These are phyloP conservation scores for Ambrosia hybrid DNA, from an alignment of 140 eudicot species.

Conservation along the genomic window DNA sequence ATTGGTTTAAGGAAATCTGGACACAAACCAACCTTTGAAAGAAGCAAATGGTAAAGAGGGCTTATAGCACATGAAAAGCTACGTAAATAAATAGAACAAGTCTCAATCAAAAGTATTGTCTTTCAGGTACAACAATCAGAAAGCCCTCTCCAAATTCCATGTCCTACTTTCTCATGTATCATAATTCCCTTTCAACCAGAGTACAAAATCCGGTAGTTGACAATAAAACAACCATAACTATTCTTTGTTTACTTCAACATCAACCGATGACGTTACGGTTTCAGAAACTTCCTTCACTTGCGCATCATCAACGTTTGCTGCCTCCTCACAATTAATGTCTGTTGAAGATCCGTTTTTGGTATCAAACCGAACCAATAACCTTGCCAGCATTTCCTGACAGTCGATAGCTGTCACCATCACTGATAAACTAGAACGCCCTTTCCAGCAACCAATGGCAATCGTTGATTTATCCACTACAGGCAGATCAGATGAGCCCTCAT, in stretches of 20 bases:
- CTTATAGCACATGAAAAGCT: background rate
- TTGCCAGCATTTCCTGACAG: constrained; percentile 78
- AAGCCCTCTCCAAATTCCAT: background rate
- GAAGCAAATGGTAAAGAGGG: background rate
- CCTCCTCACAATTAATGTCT: constrained; percentile 22
- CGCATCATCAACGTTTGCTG: constrained; percentile 22
- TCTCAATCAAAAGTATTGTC: background rate
- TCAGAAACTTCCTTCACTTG: constrained; percentile 32
- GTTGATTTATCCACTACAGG: constrained; percentile 53
- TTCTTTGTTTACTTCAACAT: background rate
- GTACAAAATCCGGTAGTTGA: background rate
- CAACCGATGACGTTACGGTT: constrained; percentile 1
- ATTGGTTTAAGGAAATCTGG: background rate
- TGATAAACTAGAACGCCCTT: constrained; percentile 72
- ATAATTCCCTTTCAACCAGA: background rate
- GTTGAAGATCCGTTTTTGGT: constrained; percentile 29
- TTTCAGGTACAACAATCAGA: background rate
- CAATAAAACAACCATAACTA: background rate
- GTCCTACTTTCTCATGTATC: background rate
- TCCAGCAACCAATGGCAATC: constrained; percentile 96
- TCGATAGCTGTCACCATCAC: constrained; percentile 90
- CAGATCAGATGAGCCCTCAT: constrained; percentile 35
- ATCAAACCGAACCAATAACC: constrained; percentile 49
- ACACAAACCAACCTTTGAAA: background rate
- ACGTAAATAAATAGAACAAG: background rate